phyloP scores from a whole-genome alignment of 2,329 filamentous ascomycete genomes.

The Sordariomycetes sp. region DNA sequence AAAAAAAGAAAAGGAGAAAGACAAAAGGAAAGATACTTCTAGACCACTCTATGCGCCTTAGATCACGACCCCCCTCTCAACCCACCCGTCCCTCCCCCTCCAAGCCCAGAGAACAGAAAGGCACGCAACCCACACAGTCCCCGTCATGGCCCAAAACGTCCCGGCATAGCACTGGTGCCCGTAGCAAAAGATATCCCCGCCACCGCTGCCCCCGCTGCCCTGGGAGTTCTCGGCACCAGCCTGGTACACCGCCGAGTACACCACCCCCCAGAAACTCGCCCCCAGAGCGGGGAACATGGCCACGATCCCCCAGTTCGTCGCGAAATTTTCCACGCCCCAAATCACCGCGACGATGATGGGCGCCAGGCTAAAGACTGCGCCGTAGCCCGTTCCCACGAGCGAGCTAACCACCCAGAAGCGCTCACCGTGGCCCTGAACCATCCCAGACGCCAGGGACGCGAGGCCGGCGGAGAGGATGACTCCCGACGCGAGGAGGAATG shows the following conservation, averaged over 20 bases:
- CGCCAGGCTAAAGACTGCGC: conserved; percentile 76
- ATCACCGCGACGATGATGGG: conserved; percentile 94
- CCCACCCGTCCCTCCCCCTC: conserved; percentile 68
- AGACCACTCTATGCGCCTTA: conserved; percentile 10
- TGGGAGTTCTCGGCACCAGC: conserved; percentile 37
- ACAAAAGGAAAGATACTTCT: too few relatives aligned
- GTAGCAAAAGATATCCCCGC: conserved; percentile 56
- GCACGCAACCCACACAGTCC: conserved; percentile 67
- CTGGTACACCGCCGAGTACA: conserved; percentile 79
- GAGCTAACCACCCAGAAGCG: conserved; percentile 80
- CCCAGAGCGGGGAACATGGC: conserved; percentile 83
- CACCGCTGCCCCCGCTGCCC: conserved; percentile 18
- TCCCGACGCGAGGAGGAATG: conserved; percentile 66
- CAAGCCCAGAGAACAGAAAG: conserved; percentile 64
- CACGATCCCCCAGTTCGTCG: conserved; percentile 93
- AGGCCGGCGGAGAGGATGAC: conserved; percentile 64
- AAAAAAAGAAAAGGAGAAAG: not conserved
- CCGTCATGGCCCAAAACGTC: conserved; percentile 78
- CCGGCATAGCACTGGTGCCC: conserved; percentile 68
- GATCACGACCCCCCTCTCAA: conserved; percentile 57
- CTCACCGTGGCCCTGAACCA: conserved; percentile 58
- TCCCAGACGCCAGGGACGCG: conserved; percentile 62
- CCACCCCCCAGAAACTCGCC: conserved; percentile 75
- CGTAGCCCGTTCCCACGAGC: conserved; percentile 81
- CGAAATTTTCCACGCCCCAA: conserved; percentile 98